These are phyloP conservation scores for Pleurotus djamor DNA, from an alignment of 768 basidiomycete genomes.

Conservation along the genomic window DNA sequence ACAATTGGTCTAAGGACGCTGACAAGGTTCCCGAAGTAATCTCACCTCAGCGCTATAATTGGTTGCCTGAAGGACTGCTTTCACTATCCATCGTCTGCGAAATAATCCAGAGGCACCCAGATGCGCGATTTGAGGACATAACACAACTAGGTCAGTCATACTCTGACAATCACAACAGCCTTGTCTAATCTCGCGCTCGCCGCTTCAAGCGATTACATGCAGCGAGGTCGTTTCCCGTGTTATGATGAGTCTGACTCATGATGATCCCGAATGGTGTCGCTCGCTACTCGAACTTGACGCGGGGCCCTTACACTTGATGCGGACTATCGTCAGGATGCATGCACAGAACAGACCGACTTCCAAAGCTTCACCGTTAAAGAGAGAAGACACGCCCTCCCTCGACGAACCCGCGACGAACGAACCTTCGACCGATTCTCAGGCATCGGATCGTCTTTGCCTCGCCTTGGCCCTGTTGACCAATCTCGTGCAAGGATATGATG, in stretches of 20 bases:
- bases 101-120: slow-evolving; percentile 13
- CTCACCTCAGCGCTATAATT: slow-evolving; percentile 20
- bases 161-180: neutral
- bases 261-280: slow-evolving; percentile 52
- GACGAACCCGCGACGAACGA: slow-evolving; percentile 7
- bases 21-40: slow-evolving; percentile 7
- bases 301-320: slow-evolving; percentile 44
- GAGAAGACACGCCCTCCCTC: neutral
- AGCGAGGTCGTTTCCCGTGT: slow-evolving; percentile 60
- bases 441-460: slow-evolving; percentile 73
- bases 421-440: slow-evolving; percentile 25
- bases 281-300: slow-evolving; percentile 45
- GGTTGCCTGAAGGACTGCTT: slow-evolving; percentile 47
- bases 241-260: slow-evolving; percentile 71
- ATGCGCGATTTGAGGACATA: slow-evolving; percentile 5
- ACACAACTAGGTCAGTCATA: slow-evolving; percentile 12
- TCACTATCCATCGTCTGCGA: slow-evolving; percentile 51
- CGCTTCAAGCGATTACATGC: slow-evolving; percentile 37
- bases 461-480: slow-evolving; percentile 76
- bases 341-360: neutral
- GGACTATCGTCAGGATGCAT: slow-evolving; percentile 42
- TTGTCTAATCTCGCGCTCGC: neutral
- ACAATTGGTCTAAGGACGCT: slow-evolving; percentile 40
- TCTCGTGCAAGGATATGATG: slow-evolving; percentile 58
- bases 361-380: neutral